Base-by-base conservation (phyloP, 2,329 filamentous ascomycete species). In the Phaeosphaeria sp. region DNA sequence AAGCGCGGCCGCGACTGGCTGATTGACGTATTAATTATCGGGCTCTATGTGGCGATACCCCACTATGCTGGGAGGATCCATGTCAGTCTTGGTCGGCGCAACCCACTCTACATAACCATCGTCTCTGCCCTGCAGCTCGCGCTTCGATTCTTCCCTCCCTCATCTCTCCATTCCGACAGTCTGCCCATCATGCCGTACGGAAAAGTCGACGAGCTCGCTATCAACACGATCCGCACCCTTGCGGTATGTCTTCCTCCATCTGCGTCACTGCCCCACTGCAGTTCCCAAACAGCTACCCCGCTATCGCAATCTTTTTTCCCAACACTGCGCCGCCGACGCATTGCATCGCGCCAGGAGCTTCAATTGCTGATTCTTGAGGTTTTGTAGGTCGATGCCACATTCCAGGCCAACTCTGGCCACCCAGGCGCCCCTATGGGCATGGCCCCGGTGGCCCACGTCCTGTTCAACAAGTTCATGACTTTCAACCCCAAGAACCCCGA, bases 401-500 rank as follows among this genome's bases (percentile, higher is more conserved):
- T 89, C 82, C 86, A 90, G 80, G 92, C 94, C 80, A 98, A 98
- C 88, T 97, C 94, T 67, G 95, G 95, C 79, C 95, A 99, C 84
- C 95, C 95, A 76, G 95, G 95, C 86, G 95, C 95, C 80, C 95
- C 95, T 75, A 99, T 99, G 95, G 89, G 87, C 78, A 86, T 98
- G 92, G 95, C 95, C 76, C 94, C 95, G 63, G 89, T 93, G 76
- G 90, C 95, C 80, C 95, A 98, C 86, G 92, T 98, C 75, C 88
- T 99, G 67, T 99, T 92, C 85, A 96, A 97, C 88, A 96, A 95
- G 82, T 96, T 97, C 87, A 92, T 99, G 92, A 96, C 84, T 80
- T 99, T 97, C 88, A 99, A 98, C 90, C 95, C 95, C 75, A 96
- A 97, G 90, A 97, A 97, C 88, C 92, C 95, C 72, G 86, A 92